These are phyloP conservation scores for Calonectria hongkongensis DNA, from an alignment of 2,329 filamentous ascomycete genomes.

Conservation along the genomic window DNA sequence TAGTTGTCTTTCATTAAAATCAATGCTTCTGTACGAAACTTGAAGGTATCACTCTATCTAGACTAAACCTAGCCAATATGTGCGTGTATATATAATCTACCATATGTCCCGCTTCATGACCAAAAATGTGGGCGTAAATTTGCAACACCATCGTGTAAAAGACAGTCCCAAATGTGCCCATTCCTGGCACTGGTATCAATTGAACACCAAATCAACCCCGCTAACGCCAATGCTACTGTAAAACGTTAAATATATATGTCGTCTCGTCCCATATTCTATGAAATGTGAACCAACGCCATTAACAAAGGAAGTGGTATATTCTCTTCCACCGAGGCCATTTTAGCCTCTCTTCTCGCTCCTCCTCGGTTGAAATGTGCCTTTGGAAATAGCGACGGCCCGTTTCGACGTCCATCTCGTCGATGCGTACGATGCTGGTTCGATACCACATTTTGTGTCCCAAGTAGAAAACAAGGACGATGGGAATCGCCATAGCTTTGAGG, in stretches of 20 bases:
- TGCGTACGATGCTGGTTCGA: constrained; percentile 79
- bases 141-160: background rate
- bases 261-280: background rate
- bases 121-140: background rate
- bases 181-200: constrained; percentile 35
- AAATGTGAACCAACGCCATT: background rate
- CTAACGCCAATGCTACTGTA: constrained; percentile 37
- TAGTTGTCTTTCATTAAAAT: too few relatives aligned
- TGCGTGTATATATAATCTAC: background rate
- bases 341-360: constrained; percentile 84
- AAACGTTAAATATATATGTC: constrained; percentile 25
- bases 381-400: constrained; percentile 92
- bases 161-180: constrained; percentile 2
- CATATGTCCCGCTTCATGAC: background rate
- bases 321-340: constrained; percentile 87
- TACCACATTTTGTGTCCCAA: constrained; percentile 84
- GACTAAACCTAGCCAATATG: background rate
- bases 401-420: constrained; percentile 87
- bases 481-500: constrained; percentile 80
- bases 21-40: background rate
- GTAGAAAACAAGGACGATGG: constrained; percentile 82
- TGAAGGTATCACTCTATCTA: background rate
- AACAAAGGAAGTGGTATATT: constrained; percentile 83
- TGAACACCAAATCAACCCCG: constrained; percentile 31
- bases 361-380: constrained; percentile 82